phyloP scores from a whole-genome alignment of 345 rosid species.

The Populus deltoides region DNA sequence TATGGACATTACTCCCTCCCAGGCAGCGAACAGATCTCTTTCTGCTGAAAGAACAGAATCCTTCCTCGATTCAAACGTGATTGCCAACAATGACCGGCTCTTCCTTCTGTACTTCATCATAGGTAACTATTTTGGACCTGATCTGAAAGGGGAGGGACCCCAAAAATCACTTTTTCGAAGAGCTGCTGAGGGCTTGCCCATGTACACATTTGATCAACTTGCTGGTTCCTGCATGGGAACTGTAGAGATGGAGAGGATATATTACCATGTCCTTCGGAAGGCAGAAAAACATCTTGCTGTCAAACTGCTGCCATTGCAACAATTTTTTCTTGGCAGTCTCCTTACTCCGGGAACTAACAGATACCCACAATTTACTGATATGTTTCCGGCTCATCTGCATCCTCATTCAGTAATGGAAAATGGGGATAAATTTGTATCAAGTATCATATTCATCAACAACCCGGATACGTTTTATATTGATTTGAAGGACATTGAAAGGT shows the following conservation, averaged over 20 bases:
- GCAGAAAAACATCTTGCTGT: constrained; percentile 27
- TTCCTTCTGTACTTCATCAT: constrained; percentile 8
- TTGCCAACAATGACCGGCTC: background rate
- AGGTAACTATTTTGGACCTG: constrained; percentile 12
- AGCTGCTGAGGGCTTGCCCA: constrained; percentile 18
- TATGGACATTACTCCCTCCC: background rate
- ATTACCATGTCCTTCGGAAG: constrained; percentile 34
- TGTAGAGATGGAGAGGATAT: constrained; percentile 32
- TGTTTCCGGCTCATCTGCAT: constrained; percentile 33
- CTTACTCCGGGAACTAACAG: background rate
- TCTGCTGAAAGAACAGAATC: background rate
- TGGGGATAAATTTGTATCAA: constrained; percentile 17
- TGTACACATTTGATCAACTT: constrained; percentile 27
- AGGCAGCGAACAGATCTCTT: background rate
- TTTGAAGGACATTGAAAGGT: constrained; percentile 31
- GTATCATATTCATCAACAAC: constrained; percentile 32
- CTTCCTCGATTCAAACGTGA: background rate
- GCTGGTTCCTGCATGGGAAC: constrained; percentile 32
- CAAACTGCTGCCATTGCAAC: constrained; percentile 5
- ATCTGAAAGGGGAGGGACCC: constrained; percentile 14
- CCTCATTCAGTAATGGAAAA: constrained; percentile 21
- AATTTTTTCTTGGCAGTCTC: constrained; percentile 25
- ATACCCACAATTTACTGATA: constrained; percentile 28
- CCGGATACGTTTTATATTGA: constrained; percentile 35
- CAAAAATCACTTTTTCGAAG: constrained; percentile 37